Evolutionary conservation across 257 asterid genomes (phyloP).

Genomic region (Fraxinus quadrangulata): DNA sequence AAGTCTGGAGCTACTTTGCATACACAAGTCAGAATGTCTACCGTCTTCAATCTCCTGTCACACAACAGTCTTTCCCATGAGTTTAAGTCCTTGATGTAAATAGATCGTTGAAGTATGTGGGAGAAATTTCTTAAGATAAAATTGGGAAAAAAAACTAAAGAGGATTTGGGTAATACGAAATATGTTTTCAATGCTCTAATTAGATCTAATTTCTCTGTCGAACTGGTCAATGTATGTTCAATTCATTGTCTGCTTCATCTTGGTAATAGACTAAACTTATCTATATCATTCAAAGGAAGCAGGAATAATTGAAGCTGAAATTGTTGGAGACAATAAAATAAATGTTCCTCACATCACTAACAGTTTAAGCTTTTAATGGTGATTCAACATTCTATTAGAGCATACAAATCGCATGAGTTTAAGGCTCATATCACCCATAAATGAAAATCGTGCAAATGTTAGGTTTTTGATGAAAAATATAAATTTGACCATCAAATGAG

Average conservation of each 20-base stretch:
- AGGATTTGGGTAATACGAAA: too few species aligned
- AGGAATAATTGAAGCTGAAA: too few species aligned
- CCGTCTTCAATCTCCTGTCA: constrained; percentile 55
- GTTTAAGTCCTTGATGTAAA: neutral
- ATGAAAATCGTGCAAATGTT: too few species aligned
- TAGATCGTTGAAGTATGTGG: neutral
- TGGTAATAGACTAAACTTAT: neutral
- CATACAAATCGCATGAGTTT: too few species aligned
- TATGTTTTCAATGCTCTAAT: neutral
- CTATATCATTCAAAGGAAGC: too few species aligned
- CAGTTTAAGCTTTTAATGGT: too few species aligned
- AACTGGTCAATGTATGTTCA: neutral
- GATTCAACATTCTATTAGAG: too few species aligned
- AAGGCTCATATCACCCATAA: too few species aligned
- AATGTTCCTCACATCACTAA: too few species aligned
- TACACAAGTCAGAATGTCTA: constrained; percentile 55
- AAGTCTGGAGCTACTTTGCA: constrained; percentile 64
- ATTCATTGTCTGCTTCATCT: neutral
- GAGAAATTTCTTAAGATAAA: neutral
- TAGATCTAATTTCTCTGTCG: neutral
- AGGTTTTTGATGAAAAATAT: neutral
- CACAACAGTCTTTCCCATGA: constrained; percentile 9
- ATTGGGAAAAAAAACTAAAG: too few species aligned
- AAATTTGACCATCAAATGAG: neutral
- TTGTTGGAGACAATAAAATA: too few species aligned